Conservation (phyloP, 169 alveolate species). For the Plasmodium chabaudi region DNA sequence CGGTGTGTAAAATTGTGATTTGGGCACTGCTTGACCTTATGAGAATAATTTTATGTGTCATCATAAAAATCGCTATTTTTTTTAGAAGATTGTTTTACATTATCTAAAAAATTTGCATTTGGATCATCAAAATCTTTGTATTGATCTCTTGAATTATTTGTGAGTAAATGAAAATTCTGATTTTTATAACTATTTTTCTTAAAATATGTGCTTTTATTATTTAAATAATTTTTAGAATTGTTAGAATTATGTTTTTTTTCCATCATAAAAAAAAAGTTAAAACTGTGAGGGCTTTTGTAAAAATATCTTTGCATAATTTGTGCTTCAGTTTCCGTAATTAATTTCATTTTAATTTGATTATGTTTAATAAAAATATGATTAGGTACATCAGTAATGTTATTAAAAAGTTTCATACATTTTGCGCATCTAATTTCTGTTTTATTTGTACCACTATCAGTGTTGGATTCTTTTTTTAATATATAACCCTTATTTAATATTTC, state of each 20-base stretch:
- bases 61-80: slow-evolving; percentile 60
- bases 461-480: slow-evolving; percentile 10
- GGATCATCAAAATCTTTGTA: slow-evolving; percentile 73
- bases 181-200: slow-evolving; percentile 33
- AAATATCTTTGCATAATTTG: slow-evolving; percentile 55
- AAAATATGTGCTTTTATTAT: slow-evolving; percentile 19
- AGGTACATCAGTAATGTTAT: slow-evolving; percentile 62
- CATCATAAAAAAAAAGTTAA: slow-evolving; percentile 69
- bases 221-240: slow-evolving; percentile 12
- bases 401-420: slow-evolving; percentile 62
- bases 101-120: slow-evolving; percentile 25
- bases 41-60: slow-evolving; percentile 16
- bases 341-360: slow-evolving; percentile 45
- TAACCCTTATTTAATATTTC: slow-evolving; percentile 33
- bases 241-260: slow-evolving; percentile 57
- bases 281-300: slow-evolving; percentile 68
- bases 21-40: no score
- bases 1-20: no score
- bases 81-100: slow-evolving; percentile 27
- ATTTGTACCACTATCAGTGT: background rate
- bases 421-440: slow-evolving; percentile 68
- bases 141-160: slow-evolving; percentile 21
- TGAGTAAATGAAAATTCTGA: slow-evolving; percentile 41
- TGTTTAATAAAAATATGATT: slow-evolving; percentile 71
- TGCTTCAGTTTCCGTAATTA: slow-evolving; percentile 69